Conservation (phyloP, 2,329 filamentous ascomycete genomes). For the Sporothrix sp. region DNA sequence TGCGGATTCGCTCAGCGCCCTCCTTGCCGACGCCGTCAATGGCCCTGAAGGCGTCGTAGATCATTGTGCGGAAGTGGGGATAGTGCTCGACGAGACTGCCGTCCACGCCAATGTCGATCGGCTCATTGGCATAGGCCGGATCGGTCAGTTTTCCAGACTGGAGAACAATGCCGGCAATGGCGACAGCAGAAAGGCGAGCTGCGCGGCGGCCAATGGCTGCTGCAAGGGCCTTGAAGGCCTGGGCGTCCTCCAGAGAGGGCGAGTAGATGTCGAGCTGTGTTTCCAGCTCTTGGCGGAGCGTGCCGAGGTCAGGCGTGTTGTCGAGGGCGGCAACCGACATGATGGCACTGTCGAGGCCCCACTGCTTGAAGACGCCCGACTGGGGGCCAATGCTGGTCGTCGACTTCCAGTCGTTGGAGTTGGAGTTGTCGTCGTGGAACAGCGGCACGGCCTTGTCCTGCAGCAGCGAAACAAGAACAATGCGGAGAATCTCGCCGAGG, state of each 20-base stretch:
- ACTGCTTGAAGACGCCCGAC: conserved; percentile 64
- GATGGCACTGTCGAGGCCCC: conserved; percentile 86
- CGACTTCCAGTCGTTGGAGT: conserved; percentile 57
- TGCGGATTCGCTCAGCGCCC: conserved; percentile 78
- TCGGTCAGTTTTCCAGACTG: conserved; percentile 63
- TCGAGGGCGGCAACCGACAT: conserved; percentile 82
- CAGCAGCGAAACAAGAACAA: conserved; percentile 63
- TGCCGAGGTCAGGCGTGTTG: conserved; percentile 58
- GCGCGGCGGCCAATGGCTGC: conserved; percentile 80
- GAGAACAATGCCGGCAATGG: conserved; percentile 75
- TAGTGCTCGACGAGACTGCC: conserved; percentile 94
- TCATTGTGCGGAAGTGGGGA: conserved; percentile 80
- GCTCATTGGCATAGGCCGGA: conserved; percentile 49
- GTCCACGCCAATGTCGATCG: conserved; percentile 86
- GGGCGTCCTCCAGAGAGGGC: conserved; percentile 71
- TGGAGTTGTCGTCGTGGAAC: conserved; percentile 67
- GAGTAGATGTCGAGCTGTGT: conserved; percentile 66
- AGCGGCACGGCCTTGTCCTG: conserved; percentile 56
- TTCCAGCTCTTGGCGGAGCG: conserved; percentile 69
- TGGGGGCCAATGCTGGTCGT: conserved; percentile 58
- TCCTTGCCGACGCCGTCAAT: conserved; percentile 67
- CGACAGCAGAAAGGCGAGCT: conserved; percentile 77
- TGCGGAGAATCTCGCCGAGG: conserved; percentile 81
- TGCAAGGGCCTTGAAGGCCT: conserved; percentile 75
- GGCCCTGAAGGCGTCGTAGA: conserved; percentile 69